phyloP scores from a whole-genome alignment of 108 stramenopile species.

The Chaetoceros muelleri region DNA sequence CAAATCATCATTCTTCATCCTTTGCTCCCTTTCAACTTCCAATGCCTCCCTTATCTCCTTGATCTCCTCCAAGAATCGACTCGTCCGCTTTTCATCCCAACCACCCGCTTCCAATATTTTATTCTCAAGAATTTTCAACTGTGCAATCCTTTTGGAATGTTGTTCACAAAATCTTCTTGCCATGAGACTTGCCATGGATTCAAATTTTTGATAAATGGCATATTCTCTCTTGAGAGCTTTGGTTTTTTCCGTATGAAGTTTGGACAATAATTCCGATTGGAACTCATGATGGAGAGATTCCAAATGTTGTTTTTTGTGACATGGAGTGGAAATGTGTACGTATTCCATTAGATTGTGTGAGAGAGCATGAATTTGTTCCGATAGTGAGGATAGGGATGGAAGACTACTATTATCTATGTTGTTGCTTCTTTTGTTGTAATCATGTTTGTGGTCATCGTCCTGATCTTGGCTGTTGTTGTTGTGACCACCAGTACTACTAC shows the following conservation, averaged over 20 bases:
- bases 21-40: not conserved
- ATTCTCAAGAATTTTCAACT: not conserved
- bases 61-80: not conserved
- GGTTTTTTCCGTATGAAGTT: not conserved
- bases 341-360: not conserved
- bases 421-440: not conserved
- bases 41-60: not conserved
- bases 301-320: not conserved
- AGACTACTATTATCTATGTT: not conserved
- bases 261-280: not conserved
- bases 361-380: not conserved
- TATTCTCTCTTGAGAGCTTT: not conserved
- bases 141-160: not conserved
- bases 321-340: not conserved
- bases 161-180: not conserved
- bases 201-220: not conserved
- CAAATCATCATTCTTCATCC: constrained; percentile 4
- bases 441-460: not conserved
- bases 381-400: not conserved
- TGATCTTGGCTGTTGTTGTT: no score
- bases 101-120: not conserved
- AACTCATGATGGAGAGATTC: not conserved
- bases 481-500: not conserved
- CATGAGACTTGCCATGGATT: not conserved
- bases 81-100: not conserved